Conservation (phyloP, 257 asterid species). For the Forsythia suspensa region DNA sequence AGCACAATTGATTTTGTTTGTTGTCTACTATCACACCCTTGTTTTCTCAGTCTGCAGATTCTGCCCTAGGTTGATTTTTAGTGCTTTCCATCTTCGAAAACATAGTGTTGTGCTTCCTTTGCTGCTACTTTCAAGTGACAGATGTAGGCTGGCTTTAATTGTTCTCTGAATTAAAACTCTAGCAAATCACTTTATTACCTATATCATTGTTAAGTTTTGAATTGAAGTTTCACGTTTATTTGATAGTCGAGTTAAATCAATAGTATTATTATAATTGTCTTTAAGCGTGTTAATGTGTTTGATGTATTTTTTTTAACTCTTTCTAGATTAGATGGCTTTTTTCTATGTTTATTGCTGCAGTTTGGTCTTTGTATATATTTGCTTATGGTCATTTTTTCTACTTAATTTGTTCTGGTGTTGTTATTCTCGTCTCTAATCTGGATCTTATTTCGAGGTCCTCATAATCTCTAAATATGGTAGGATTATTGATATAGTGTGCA, state of each 20-base stretch:
- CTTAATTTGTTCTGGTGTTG: background rate
- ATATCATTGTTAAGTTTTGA: background rate
- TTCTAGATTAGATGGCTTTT: background rate
- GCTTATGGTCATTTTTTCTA: background rate
- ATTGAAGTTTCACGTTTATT: background rate
- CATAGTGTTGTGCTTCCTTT: background rate
- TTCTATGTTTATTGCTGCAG: background rate
- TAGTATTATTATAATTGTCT: background rate
- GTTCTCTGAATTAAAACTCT: background rate
- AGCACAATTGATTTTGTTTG: background rate
- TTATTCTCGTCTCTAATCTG: conserved; percentile 1
- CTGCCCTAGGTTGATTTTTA: background rate
- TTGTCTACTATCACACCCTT: background rate
- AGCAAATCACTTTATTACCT: background rate
- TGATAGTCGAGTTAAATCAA: background rate
- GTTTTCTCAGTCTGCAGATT: background rate
- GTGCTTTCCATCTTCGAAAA: background rate
- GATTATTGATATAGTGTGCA: background rate
- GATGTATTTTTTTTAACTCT: background rate
- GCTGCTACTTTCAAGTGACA: background rate
- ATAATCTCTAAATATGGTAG: background rate
- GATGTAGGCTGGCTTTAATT: background rate
- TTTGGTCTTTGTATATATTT: background rate
- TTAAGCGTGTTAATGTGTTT: background rate
- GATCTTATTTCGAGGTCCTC: background rate